These are phyloP conservation scores for Typha latifolia DNA, from an alignment of 176 grass and related monocot genomes.

Conservation along the genomic window DNA sequence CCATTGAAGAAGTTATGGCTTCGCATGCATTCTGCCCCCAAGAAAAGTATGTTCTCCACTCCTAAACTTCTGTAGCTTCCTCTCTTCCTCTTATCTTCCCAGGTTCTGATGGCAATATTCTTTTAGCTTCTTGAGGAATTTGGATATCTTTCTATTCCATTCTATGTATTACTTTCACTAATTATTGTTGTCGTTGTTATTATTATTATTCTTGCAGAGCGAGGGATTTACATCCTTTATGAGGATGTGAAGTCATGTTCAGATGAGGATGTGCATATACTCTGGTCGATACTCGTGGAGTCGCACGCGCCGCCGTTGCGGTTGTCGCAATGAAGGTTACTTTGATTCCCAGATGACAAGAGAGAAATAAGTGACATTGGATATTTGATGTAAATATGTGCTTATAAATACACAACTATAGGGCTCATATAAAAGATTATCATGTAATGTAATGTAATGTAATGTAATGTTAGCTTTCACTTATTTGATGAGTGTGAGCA, in stretches of 20 bases:
- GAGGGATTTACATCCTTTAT: constrained; percentile 91
- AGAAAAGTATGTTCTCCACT: constrained; percentile 48
- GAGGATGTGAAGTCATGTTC: constrained; percentile 98
- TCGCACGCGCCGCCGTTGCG: constrained; percentile 53
- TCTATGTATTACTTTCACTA: too few relatives aligned
- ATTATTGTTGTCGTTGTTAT: neutral
- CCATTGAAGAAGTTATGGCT: constrained; percentile 89
- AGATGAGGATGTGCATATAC: constrained; percentile 89
- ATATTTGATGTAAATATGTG: constrained; percentile 33
- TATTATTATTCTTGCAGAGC: constrained; percentile 19
- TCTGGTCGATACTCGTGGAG: constrained; percentile 96
- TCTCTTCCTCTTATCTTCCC: neutral
- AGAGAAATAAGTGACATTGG: neutral
- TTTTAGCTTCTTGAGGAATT: too few relatives aligned
- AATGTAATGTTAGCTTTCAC: neutral
- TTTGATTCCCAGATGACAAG: constrained; percentile 6
- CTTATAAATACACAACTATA: neutral
- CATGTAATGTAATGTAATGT: neutral
- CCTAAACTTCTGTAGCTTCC: neutral
- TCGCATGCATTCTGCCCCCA: constrained; percentile 67
- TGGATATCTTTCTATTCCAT: too few relatives aligned
- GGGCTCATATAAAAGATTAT: neutral
- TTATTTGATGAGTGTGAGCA: neutral
- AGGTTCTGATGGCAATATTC: too few relatives aligned
- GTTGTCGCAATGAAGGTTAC: constrained; percentile 50